Percentiles rank a stretch among this genome's conserved stretches.
These are phyloP conservation scores for Hagleromyces aurorensis DNA, from an alignment of 805 yeast species.

Conservation along the genomic window DNA sequence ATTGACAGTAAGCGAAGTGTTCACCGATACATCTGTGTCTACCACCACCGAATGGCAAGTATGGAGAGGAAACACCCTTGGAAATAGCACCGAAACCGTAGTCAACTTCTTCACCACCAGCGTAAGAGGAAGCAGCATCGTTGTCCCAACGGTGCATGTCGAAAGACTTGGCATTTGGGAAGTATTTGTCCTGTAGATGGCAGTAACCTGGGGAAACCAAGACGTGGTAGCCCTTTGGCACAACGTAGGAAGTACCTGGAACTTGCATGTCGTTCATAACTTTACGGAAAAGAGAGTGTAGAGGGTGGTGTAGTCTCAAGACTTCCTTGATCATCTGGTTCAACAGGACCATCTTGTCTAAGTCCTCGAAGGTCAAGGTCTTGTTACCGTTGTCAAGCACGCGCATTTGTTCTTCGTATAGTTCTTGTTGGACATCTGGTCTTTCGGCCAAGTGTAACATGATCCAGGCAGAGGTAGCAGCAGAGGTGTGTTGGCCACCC, in stretches of 20 bases:
- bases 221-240: constrained; percentile 85
- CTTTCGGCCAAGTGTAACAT: constrained; percentile 82
- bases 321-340: constrained; percentile 88
- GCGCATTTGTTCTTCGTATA: constrained; percentile 63
- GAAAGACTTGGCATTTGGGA: constrained; percentile 65
- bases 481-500: constrained; percentile 99
- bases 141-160: constrained; percentile 85
- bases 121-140: constrained; percentile 30
- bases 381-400: constrained; percentile 49
- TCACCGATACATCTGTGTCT: constrained; percentile 99
- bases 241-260: constrained; percentile 70
- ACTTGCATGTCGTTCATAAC: constrained; percentile 72
- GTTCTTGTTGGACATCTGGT: constrained; percentile 77
- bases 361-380: constrained; percentile 71
- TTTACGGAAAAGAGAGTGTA: constrained; percentile 92
- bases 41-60: constrained; percentile 98
- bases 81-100: constrained; percentile 96
- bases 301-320: constrained; percentile 90
- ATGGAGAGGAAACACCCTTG: constrained; percentile 93
- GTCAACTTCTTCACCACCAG: constrained; percentile 46
- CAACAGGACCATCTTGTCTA: constrained; percentile 72
- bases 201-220: constrained; percentile 93
- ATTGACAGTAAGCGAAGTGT: constrained; percentile 91
- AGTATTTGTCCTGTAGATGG: constrained; percentile 64
- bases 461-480: constrained; percentile 94